Base-by-base conservation (phyloP, 805 yeast species). In the Teunomyces gatunensis region DNA sequence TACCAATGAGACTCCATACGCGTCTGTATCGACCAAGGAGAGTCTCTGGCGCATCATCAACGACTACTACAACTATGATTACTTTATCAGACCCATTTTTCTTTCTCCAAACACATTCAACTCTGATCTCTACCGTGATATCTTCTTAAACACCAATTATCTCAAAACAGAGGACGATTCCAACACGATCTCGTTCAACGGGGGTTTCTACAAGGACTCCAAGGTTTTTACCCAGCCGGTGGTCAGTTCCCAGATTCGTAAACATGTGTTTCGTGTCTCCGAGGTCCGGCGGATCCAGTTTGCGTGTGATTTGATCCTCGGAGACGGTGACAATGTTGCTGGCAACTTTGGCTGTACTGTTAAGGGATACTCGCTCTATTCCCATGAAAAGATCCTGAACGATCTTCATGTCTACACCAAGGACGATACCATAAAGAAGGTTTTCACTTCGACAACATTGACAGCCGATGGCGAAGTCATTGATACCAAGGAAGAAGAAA, bases 1-100 rank as follows among this genome's bases (percentile, higher is more conserved):
- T 0, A 86, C 84, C 59, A 82, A 85, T 60, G 94, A 86, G 54
- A 65, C 65, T 40, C 97, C 97, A 0, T 77, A 68, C 52, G 71
- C 72, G 45, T 68, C 69, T 6, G 56, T 68, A 6, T 69, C 74
- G 12, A 66, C 72, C 3, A 76, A 75, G 55, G 71, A 70, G 40
- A 68, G 79, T 5, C 67, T 88, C 20, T 76, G 84, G 53, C 78
- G 78, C 15, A 69, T 83, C 4, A 73, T 85, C 11, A 75, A 76
- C 34, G 94, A 87, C 61, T 73, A 83, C 47, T 78, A 79, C 47
- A 80, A 80, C 45, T 68, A 73, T 13, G 67, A 64, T 35, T 80
- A 85, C 30, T 68, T 67, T 13, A 74, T 90, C 21, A 64, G 69
- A n/a, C 91, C 96, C 0, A 77, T 86, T 49, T 80, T 89, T 52